Conservation (phyloP, 345 rosid genomes). For the Carallia brachiata region DNA sequence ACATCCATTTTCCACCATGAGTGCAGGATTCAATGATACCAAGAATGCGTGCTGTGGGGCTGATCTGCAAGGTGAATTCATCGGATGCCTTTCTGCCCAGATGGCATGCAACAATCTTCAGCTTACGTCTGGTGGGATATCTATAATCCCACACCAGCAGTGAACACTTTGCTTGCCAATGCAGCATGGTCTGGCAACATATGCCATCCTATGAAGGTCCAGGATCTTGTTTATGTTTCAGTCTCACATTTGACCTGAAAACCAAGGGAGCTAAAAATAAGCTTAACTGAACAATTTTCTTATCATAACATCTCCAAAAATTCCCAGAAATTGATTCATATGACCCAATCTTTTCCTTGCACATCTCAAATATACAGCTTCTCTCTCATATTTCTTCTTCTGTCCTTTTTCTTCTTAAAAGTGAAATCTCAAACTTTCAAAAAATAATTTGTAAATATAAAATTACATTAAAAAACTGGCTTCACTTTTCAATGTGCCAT, state of each 20-base stretch:
- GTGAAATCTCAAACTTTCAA: no score
- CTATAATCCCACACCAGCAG: conserved; percentile 52
- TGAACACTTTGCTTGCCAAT: conserved; percentile 50
- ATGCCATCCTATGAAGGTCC: conserved; percentile 45
- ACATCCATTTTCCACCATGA: conserved; percentile 12
- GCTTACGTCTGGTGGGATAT: conserved; percentile 70
- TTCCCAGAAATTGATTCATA: not conserved
- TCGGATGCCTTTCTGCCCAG: conserved; percentile 53
- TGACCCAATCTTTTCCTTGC: no score
- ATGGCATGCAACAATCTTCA: conserved; percentile 51
- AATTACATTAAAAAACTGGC: no score
- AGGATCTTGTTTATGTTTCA: conserved; percentile 29
- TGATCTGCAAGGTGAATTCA: conserved; percentile 37
- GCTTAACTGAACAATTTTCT: not conserved
- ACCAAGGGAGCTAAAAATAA: not conserved
- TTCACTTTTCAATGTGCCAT: no score
- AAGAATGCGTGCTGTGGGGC: conserved; percentile 55
- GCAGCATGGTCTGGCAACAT: conserved; percentile 62
- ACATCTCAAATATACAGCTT: no score
- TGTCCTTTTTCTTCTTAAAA: no score
- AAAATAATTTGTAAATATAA: no score
- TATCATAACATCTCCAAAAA: not conserved
- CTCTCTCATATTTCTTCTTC: no score
- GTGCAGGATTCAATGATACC: conserved; percentile 46
- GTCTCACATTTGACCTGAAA: conserved; percentile 6